A percentile compares a stretch with the other conserved stretches of the same genome.
These are phyloP conservation scores for Sporodiniella umbellata DNA, from an alignment of 371 early-diverging fungal species.

Conservation along the genomic window DNA sequence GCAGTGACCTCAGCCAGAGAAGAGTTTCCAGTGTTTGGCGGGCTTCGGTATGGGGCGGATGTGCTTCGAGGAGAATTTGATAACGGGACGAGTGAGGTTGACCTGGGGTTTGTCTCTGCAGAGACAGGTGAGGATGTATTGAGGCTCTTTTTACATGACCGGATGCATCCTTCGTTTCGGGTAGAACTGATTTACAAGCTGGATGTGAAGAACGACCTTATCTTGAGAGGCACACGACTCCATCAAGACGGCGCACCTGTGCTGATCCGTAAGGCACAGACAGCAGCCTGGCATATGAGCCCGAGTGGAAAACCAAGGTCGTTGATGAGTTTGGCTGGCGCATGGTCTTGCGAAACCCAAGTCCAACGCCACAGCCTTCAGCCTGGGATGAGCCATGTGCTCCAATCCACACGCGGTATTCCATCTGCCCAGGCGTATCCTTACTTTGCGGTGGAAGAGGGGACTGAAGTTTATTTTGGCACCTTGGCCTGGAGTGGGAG, in stretches of 20 bases:
- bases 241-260: neutral
- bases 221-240: slow-evolving; percentile 16
- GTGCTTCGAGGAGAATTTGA: slow-evolving; percentile 22
- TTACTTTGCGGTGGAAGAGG: slow-evolving; percentile 32
- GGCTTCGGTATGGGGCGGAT: slow-evolving; percentile 31
- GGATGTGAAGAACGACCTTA: slow-evolving; percentile 28
- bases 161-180: slow-evolving; percentile 7
- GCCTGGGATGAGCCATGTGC: slow-evolving; percentile 22
- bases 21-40: slow-evolving; percentile 42
- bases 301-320: slow-evolving; percentile 15
- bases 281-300: slow-evolving; percentile 39
- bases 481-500: slow-evolving; percentile 43
- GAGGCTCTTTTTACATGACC: slow-evolving; percentile 14
- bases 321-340: slow-evolving; percentile 33
- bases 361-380: slow-evolving; percentile 19
- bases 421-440: slow-evolving; percentile 39
- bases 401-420: slow-evolving; percentile 32
- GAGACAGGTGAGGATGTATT: slow-evolving; percentile 3
- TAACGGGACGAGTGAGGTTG: slow-evolving; percentile 30
- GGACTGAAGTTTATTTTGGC: slow-evolving; percentile 32
- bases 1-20: slow-evolving; percentile 28
- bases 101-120: slow-evolving; percentile 11
- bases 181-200: slow-evolving; percentile 28
- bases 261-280: slow-evolving; percentile 16
- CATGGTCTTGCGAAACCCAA: slow-evolving; percentile 38